Conservation (phyloP, 148 eudicot species). For the Vaccinium myrtillus region DNA sequence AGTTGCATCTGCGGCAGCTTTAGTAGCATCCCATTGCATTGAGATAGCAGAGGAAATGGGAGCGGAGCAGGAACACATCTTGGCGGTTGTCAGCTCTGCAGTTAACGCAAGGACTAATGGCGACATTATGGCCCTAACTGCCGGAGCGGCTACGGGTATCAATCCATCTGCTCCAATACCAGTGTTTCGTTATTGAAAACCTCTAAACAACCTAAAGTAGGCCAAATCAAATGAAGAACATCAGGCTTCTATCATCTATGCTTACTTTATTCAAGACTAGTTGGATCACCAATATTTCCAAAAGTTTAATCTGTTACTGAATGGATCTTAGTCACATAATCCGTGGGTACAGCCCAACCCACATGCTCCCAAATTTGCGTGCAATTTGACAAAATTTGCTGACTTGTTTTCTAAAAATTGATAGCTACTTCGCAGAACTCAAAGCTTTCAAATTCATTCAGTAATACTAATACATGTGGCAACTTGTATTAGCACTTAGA, state of each 20-base stretch:
- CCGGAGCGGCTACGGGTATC: conserved; percentile 94
- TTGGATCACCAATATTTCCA: not conserved
- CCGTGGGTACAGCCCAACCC: not conserved
- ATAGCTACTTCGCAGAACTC: not conserved
- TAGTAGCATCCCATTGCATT: conserved; percentile 91
- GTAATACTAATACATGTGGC: not conserved
- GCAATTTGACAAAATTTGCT: not conserved
- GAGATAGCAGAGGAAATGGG: conserved; percentile 91
- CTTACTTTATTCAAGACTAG: not conserved
- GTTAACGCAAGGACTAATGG: conserved; percentile 77
- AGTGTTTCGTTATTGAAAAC: not conserved
- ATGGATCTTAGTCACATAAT: not conserved
- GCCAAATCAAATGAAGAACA: not conserved
- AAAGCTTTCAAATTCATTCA: not conserved
- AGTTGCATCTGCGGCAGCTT: conserved; percentile 87
- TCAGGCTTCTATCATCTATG: not conserved
- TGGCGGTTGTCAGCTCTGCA: conserved; percentile 72
- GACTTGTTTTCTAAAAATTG: not conserved
- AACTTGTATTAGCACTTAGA: not conserved
- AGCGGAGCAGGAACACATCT: conserved; percentile 74
- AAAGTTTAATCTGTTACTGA: not conserved
- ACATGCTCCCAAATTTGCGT: not conserved
- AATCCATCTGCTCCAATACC: not conserved
- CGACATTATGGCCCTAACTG: conserved; percentile 89
- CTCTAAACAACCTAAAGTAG: conserved; percentile 3